These are phyloP conservation scores for Cladophialophora yegresii DNA, from an alignment of 2,329 filamentous ascomycete genomes.

Conservation along the genomic window DNA sequence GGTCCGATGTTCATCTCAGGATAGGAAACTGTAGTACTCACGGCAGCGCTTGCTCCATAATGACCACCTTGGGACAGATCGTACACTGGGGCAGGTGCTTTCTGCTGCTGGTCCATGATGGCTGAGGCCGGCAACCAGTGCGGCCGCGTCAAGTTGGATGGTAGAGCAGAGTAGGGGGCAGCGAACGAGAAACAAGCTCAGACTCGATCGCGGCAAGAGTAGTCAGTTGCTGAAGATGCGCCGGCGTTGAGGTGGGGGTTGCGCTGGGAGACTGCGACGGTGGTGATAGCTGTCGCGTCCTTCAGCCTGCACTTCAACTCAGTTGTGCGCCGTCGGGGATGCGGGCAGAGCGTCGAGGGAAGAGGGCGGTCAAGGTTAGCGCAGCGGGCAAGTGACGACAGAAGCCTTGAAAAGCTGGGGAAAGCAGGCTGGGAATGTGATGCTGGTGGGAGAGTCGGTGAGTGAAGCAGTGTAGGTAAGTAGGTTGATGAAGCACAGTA, in stretches of 20 bases:
- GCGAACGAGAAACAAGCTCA: neutral
- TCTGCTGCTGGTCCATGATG: constrained; percentile 16
- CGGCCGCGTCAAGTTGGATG: neutral
- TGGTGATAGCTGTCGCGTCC: neutral
- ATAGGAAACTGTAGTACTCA: constrained; percentile 7
- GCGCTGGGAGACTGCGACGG: neutral
- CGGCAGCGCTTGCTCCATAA: constrained; percentile 25
- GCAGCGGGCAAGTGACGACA: neutral
- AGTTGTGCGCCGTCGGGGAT: neutral
- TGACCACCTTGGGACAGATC: constrained; percentile 18
- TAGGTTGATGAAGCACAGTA: constrained; percentile 2
- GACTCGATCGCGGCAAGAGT: neutral
- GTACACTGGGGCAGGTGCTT: constrained; percentile 13
- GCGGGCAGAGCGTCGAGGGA: constrained; percentile 1
- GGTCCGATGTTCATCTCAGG: neutral
- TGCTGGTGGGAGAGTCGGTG: constrained; percentile 13
- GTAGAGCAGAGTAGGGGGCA: neutral
- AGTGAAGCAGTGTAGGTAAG: constrained; percentile 6
- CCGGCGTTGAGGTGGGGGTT: neutral
- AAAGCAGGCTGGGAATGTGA: neutral
- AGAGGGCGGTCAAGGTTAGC: constrained; percentile 11
- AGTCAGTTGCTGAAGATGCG: neutral
- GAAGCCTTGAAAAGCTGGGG: neutral
- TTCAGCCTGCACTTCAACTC: constrained; percentile 1
- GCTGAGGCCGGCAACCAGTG: neutral